Base-by-base conservation (phyloP, 257 asterid species). In the Schizonepeta tenuifolia region DNA sequence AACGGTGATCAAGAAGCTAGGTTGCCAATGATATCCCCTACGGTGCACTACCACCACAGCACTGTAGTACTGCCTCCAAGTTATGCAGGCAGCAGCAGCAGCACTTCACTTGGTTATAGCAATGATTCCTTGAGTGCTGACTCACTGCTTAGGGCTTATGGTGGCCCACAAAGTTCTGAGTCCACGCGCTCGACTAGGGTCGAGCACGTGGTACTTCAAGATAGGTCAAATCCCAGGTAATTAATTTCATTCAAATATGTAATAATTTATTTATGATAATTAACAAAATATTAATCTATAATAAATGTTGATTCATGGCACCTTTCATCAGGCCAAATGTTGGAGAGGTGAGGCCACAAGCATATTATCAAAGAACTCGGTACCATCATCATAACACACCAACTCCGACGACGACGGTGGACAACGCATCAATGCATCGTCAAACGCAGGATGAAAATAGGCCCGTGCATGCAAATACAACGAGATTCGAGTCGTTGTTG, bases 11-110 rank as follows among this genome's bases (percentile, higher is more conserved):
- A 63, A 46, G 59, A 65, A 24, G 0, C 15, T 1, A 22, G 58
- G 14, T 44, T 46, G 13, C 21, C 54, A 0, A 2, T 12, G 9
- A 3, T 60, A n/a, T 7, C 57, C 17, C 60, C 75, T 11, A 31
- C 20, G 3, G 41, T 70, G 22, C 67, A 56, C 67, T 70, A 57
- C 33, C 59, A 70, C 55, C 59, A 70, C 9, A 31, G 10, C 31
- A 70, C 46, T 5, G 14, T 47, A 17, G 21, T 70, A 9, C 0
- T 36, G 0, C 67, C 67, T 18, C 33, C 67, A 20, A 38, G n/a
- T 8, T 62, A 62, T 12, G 67, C 3, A 58, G 62, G 38, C 38
- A 56, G n/a, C n/a, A n/a, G n/a, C n/a, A n/a, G n/a, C n/a, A n/a
- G 7, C 38, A 9, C 36, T 56, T 47, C 9, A 1, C 4, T 12